phyloP scores from a whole-genome alignment of 2,329 filamentous ascomycete species.

The Xylaria multiplex region DNA sequence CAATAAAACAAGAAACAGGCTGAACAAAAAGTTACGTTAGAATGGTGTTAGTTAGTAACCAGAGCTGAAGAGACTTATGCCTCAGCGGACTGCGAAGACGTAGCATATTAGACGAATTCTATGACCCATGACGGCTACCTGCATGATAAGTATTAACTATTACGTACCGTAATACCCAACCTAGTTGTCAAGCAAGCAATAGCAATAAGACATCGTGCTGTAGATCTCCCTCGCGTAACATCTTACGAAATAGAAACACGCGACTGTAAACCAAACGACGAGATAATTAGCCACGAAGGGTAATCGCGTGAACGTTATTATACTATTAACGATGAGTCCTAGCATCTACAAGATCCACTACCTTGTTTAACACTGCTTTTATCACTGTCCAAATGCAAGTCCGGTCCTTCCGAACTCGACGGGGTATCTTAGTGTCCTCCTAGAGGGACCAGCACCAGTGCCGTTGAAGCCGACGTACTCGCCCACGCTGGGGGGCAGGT shows the following conservation, averaged over 20 bases:
- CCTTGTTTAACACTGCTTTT: background rate
- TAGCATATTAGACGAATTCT: background rate
- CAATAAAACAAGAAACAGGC: no score
- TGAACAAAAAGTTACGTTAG: no score
- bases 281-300: background rate
- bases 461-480: slow-evolving; percentile 50
- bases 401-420: slow-evolving; percentile 15
- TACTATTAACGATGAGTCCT: slow-evolving; percentile 21
- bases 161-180: background rate
- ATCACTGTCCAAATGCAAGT: slow-evolving; percentile 24
- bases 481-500: slow-evolving; percentile 70
- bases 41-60: no score
- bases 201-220: background rate
- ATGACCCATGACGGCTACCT: background rate
- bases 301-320: slow-evolving; percentile 14
- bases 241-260: no score
- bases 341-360: slow-evolving; percentile 21
- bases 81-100: no score
- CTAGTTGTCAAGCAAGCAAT: background rate
- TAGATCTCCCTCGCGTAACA: no score
- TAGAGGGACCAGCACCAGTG: slow-evolving; percentile 15
- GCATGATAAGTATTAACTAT: background rate
- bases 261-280: background rate
- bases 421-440: slow-evolving; percentile 23
- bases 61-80: no score